Evolutionary conservation across 345 rosid species (phyloP).

Genomic region (Dimocarpus longan): DNA sequence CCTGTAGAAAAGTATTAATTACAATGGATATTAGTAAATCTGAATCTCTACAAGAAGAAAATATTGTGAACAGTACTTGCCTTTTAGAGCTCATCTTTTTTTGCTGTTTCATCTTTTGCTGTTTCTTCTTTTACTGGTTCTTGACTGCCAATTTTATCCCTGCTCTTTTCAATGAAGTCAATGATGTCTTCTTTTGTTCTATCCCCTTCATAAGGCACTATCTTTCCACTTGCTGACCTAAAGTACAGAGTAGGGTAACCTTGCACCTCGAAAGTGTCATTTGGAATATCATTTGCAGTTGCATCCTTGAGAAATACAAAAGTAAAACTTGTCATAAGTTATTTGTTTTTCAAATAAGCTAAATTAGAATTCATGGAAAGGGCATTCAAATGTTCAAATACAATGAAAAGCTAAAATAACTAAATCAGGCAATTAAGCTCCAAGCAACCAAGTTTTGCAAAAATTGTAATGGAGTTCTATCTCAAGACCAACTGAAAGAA

Average conservation of each 20-base stretch:
- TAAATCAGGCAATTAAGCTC: not conserved
- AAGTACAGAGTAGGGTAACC: conserved; percentile 90
- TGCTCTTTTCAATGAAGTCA: conserved; percentile 80
- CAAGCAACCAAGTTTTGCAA: not conserved
- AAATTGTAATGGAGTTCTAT: not conserved
- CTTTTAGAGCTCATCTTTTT: conserved; percentile 71
- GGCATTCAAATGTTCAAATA: no score
- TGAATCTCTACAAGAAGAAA: not conserved
- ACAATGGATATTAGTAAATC: not conserved
- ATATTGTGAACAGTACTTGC: conserved; percentile 14
- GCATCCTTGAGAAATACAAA: conserved; percentile 57
- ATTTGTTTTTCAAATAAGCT: not conserved
- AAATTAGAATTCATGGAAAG: not conserved
- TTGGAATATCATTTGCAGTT: conserved; percentile 77
- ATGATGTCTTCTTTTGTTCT: conserved; percentile 85
- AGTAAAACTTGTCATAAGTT: not conserved
- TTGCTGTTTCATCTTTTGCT: conserved; percentile 35
- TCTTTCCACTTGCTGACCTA: conserved; percentile 66
- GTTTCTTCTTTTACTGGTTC: conserved; percentile 48
- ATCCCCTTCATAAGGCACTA: conserved; percentile 63
- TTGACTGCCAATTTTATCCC: conserved; percentile 42
- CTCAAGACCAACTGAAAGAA: not conserved
- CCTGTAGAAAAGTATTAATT: not conserved
- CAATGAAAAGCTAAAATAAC: not conserved
- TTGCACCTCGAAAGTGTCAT: conserved; percentile 66